Conservation (phyloP, 2,329 filamentous ascomycete species). For the Waltergamsia citrina region DNA sequence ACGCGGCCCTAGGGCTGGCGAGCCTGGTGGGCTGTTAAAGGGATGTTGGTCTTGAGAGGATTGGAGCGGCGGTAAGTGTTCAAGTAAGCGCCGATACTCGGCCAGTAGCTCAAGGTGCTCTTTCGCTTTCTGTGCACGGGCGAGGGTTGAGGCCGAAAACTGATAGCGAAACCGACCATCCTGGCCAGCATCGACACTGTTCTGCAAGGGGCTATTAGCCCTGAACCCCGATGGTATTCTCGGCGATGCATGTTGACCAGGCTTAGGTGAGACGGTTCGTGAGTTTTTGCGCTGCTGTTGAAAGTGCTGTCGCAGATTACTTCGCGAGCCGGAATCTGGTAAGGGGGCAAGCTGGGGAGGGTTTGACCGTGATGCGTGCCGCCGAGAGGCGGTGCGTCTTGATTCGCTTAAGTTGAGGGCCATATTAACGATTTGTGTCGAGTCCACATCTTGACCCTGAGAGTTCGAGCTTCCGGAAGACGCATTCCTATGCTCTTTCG, state of each 20-base stretch:
- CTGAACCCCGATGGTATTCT: slow-evolving; percentile 26
- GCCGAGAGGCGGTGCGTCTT: slow-evolving; percentile 51
- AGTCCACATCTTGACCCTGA: slow-evolving; percentile 57
- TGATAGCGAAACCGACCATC: slow-evolving; percentile 48
- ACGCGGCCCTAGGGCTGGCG: slow-evolving; percentile 17
- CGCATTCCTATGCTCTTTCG: too few species aligned
- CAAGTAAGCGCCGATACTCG: slow-evolving; percentile 74
- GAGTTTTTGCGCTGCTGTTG: slow-evolving; percentile 60
- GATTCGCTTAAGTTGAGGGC: slow-evolving; percentile 83
- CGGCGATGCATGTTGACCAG: slow-evolving; percentile 30
- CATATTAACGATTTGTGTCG: slow-evolving; percentile 86
- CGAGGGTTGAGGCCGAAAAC: slow-evolving; percentile 71
- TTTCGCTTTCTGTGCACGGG: slow-evolving; percentile 75
- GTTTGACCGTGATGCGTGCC: slow-evolving; percentile 38
- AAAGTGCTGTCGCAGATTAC: slow-evolving; percentile 58
- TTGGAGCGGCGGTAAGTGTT: slow-evolving; percentile 66
- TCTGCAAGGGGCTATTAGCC: slow-evolving; percentile 34
- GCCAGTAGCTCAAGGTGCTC: slow-evolving; percentile 77
- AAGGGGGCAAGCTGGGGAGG: slow-evolving; percentile 42
- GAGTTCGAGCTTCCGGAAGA: too few species aligned
- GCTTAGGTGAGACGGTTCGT: slow-evolving; percentile 50
- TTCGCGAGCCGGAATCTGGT: slow-evolving; percentile 41
- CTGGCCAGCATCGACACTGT: slow-evolving; percentile 30
- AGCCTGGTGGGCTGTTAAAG: slow-evolving; percentile 28
- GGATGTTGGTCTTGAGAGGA: slow-evolving; percentile 21